Conservation (phyloP, 306 rosid genomes). For the Trifolium dubium region DNA sequence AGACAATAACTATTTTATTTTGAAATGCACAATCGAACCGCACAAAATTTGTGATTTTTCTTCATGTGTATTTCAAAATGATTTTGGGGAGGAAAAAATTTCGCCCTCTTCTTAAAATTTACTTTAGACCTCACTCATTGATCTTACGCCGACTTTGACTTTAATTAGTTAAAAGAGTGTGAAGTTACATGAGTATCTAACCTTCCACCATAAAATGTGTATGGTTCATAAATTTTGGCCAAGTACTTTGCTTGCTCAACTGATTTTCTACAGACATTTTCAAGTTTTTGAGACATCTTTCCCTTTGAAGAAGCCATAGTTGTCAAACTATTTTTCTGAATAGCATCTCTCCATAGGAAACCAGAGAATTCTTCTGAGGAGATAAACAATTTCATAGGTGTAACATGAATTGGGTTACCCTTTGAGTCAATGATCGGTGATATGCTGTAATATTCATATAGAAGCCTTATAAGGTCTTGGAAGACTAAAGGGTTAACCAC, state of each 20-base stretch:
- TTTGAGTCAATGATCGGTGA: slow-evolving; percentile 73
- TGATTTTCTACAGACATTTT: slow-evolving; percentile 72
- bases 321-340: slow-evolving; percentile 59
- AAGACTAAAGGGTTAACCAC: slow-evolving; percentile 76
- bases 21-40: no score
- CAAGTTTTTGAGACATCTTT: slow-evolving; percentile 67
- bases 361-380: slow-evolving; percentile 82
- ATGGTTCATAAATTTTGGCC: slow-evolving; percentile 39
- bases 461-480: slow-evolving; percentile 62
- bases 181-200: slow-evolving; percentile 40
- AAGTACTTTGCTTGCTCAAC: slow-evolving; percentile 91
- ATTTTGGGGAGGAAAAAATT: no score
- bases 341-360: slow-evolving; percentile 80
- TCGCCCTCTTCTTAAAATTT: no score
- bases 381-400: slow-evolving; percentile 78
- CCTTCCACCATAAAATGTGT: slow-evolving; percentile 64
- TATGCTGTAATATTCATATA: slow-evolving; percentile 71
- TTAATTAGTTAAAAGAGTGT: slow-evolving; percentile 20
- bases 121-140: background rate
- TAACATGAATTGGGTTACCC: slow-evolving; percentile 80
- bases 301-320: slow-evolving; percentile 57
- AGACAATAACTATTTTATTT: no score
- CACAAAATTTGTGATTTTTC: no score
- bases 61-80: no score
- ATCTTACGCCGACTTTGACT: background rate